phyloP scores from a whole-genome alignment of 129 eudicot species.

The Tagetes patula region DNA sequence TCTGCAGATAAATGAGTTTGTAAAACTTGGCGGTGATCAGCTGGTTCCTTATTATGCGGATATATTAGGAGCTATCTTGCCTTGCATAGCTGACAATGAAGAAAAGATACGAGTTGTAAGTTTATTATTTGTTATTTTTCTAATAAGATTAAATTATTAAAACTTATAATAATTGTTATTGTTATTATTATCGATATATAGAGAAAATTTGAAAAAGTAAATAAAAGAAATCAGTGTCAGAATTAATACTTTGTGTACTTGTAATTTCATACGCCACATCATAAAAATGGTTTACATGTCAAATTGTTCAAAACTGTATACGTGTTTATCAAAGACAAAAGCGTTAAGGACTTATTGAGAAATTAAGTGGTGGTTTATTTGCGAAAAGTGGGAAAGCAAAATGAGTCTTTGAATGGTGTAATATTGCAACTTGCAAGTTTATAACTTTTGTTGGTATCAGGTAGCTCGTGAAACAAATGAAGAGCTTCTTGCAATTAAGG shows the following conservation, averaged over 20 bases:
- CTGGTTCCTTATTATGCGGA: constrained; percentile 95
- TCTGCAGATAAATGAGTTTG: constrained; percentile 90
- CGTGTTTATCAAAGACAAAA: neutral
- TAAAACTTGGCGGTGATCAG: constrained; percentile 96
- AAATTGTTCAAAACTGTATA: neutral
- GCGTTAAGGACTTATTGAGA: neutral
- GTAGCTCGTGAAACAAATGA: constrained; percentile 96
- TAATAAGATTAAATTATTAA: neutral
- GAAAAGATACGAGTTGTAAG: constrained; percentile 94
- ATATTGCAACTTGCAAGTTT: neutral
- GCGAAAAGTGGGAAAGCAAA: neutral
- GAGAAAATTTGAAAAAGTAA: neutral
- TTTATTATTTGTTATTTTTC: constrained; percentile 8
- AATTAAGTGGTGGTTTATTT: neutral
- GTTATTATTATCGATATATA: neutral
- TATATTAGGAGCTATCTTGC: constrained; percentile 92
- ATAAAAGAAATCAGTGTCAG: neutral
- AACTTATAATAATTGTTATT: neutral
- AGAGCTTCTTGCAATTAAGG: constrained; percentile 79
- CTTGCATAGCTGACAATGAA: constrained; percentile 95
- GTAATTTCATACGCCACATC: neutral
- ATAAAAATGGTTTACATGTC: neutral
- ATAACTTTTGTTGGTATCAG: constrained; percentile 34
- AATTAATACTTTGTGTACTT: neutral
- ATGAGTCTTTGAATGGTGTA: constrained; percentile 7